Conservation (phyloP, 306 rosid species). For the Gleditsia sinensis region DNA sequence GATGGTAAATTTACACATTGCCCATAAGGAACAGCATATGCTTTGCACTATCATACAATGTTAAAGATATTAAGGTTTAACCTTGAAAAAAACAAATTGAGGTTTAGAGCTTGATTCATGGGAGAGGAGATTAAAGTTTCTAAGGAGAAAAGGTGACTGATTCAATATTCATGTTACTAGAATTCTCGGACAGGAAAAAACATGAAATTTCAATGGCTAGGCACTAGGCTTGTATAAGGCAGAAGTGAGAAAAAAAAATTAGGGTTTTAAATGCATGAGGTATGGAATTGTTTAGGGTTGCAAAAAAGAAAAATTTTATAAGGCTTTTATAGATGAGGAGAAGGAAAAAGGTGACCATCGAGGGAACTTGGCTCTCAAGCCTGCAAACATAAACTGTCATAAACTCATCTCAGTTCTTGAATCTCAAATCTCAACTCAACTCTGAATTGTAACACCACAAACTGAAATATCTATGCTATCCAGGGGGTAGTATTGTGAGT, state of each 20-base stretch:
- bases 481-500: not conserved
- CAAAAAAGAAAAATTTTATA: not conserved
- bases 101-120: not conserved
- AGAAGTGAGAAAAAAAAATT: not conserved
- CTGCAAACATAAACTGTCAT: not conserved
- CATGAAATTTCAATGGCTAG: not conserved
- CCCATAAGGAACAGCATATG: not conserved
- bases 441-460: not conserved
- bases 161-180: not conserved
- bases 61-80: slow-evolving; percentile 1
- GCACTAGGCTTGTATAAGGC: not conserved
- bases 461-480: not conserved
- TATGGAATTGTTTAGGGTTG: not conserved
- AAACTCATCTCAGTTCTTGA: not conserved
- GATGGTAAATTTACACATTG: not conserved
- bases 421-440: too few species aligned
- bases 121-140: not conserved
- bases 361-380: not conserved
- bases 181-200: not conserved
- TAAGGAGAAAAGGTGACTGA: not conserved
- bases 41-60: not conserved
- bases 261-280: not conserved
- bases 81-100: not conserved
- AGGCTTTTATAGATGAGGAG: not conserved
- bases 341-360: not conserved